Base-by-base conservation (phyloP, 2,329 filamentous ascomycete genomes). In the Xylaria sp. region DNA sequence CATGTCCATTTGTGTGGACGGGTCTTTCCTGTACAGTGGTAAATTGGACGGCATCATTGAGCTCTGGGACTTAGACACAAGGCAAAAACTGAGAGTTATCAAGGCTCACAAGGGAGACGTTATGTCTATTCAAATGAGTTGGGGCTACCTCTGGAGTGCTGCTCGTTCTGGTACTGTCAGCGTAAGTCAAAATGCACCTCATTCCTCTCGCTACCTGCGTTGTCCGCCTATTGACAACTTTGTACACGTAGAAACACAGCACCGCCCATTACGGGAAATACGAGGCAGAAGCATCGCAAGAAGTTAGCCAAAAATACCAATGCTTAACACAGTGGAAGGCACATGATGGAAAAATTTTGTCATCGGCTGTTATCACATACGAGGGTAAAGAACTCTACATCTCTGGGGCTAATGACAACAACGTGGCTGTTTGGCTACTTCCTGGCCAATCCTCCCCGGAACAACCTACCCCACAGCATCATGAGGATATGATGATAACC, bases 41-140 rank as follows among this genome's bases (percentile, higher is more conserved):
- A 92, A 97, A 74, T 88, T 94, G 0, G 90, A 93, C 48, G 97
- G 96, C 25, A 88, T 97, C 60, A 89, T 99, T 69, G 95, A 98
- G 78, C 89, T 99, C 12, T 99, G 97, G 95, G 97, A 99, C 78
- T 86, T 99, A 15, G 95, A 98, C 78, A 98, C 96, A 0, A 90
- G 92, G 63, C 96, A 99, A 81, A 90, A 96, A 58, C 86, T 99
- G 54, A 88, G 96, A 66, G 94, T 93, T 20, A 91, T 99, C 77
- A 94, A 92, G 77, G 90, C 91, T 0, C 92, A 94, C 74, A 89
- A 88, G 41, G 91, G 90, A 52, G 94, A 98, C 78, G 89, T 98
- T 58, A 94, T 97, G 85, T 91, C 94, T 0, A 84, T 98, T 52
- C 91, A 94, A 72, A 91, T 98, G 80, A 91, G 92, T 28, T 94